Percentiles rank a stretch among this genome's conserved stretches.
phyloP scores from a whole-genome alignment of 2,329 filamentous ascomycete species.

The Aphanocladium album region DNA sequence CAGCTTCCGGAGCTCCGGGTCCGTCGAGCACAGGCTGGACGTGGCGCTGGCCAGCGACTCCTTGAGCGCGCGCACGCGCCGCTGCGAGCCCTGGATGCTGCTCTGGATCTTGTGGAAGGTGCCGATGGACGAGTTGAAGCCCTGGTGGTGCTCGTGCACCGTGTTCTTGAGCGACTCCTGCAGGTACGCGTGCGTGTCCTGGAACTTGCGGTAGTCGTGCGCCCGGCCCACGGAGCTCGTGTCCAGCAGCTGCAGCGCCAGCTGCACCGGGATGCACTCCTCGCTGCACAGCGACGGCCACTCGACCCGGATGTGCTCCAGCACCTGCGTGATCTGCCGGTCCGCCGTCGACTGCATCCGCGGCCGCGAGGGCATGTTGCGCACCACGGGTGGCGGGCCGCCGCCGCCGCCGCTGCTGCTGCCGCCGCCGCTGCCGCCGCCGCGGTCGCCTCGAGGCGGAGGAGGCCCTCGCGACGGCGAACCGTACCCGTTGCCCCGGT shows the following conservation, averaged over 20 bases:
- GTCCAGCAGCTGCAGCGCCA: slow-evolving; percentile 92
- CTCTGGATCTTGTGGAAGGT: slow-evolving; percentile 98
- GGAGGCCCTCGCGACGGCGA: slow-evolving; percentile 22
- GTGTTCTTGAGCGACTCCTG: slow-evolving; percentile 90
- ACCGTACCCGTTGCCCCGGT: neutral
- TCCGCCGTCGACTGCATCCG: slow-evolving; percentile 46
- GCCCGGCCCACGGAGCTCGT: slow-evolving; percentile 88
- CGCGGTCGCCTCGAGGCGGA: slow-evolving; percentile 23
- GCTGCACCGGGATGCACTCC: slow-evolving; percentile 86
- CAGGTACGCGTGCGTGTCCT: slow-evolving; percentile 78
- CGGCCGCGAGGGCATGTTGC: slow-evolving; percentile 31
- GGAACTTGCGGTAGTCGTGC: slow-evolving; percentile 80
- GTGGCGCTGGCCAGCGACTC: slow-evolving; percentile 79
- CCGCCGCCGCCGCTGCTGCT: slow-evolving; percentile 36
- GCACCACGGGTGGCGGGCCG: slow-evolving; percentile 25
- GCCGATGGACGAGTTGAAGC: slow-evolving; percentile 97
- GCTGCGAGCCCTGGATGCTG: slow-evolving; percentile 85
- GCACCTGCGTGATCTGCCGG: slow-evolving; percentile 56
- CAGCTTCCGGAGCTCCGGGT: slow-evolving; percentile 86
- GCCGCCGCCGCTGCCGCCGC: slow-evolving; percentile 34
- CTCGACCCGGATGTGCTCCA: slow-evolving; percentile 79
- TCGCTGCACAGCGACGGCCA: slow-evolving; percentile 90
- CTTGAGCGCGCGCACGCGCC: slow-evolving; percentile 75
- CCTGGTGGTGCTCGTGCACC: slow-evolving; percentile 97
- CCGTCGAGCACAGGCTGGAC: slow-evolving; percentile 73